phyloP scores from a whole-genome alignment of 1,284 basidiomycete genomes.

The Chalciporus piperatoides region DNA sequence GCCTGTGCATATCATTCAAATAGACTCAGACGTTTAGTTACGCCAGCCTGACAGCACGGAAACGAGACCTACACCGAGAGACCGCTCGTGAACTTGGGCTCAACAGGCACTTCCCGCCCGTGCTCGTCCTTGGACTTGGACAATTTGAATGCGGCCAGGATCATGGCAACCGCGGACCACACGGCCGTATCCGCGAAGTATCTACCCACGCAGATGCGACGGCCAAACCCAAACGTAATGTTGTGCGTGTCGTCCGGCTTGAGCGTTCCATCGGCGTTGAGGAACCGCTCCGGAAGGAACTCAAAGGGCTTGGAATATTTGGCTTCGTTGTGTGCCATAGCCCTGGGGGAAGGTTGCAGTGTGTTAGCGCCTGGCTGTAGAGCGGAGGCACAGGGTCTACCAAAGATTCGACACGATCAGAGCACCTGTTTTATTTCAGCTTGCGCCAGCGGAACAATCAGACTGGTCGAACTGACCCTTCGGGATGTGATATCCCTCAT shows the following conservation, averaged over 20 bases:
- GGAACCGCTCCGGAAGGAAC: slow-evolving; percentile 20
- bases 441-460: not conserved
- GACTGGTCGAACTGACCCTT: slow-evolving; percentile 11
- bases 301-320: slow-evolving; percentile 16
- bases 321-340: slow-evolving; percentile 18
- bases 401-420: slow-evolving; percentile 18
- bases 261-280: slow-evolving; percentile 18
- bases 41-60: no score
- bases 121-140: slow-evolving; percentile 5
- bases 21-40: not conserved
- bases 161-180: slow-evolving; percentile 17
- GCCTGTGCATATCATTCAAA: slow-evolving; percentile 8
- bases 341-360: slow-evolving; percentile 7
- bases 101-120: slow-evolving; percentile 10
- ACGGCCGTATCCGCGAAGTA: slow-evolving; percentile 19
- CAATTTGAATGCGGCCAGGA: slow-evolving; percentile 16
- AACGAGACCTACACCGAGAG: slow-evolving; percentile 7
- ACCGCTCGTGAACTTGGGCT: slow-evolving; percentile 12
- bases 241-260: slow-evolving; percentile 16
- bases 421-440: slow-evolving; percentile 7
- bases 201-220: slow-evolving; percentile 18
- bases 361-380: not conserved
- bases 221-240: slow-evolving; percentile 22
- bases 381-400: not conserved
- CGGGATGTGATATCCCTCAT: slow-evolving; percentile 16